Base-by-base conservation (phyloP, 768 basidiomycete species). In the Saitozyma podzolica region DNA sequence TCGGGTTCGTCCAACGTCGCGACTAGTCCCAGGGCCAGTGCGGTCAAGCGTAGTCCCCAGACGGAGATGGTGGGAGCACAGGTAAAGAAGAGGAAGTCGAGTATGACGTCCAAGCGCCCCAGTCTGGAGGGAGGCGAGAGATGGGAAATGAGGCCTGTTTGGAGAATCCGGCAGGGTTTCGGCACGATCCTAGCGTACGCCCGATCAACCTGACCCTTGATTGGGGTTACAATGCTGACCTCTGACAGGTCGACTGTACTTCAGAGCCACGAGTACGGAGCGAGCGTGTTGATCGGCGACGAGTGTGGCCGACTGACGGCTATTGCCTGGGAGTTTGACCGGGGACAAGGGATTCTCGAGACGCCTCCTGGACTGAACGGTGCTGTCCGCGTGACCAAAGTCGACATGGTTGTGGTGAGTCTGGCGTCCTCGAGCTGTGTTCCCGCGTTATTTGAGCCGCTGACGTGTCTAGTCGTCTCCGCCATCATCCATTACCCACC, bases 101-200 rank as follows among this genome's bases (percentile, higher is more conserved):
- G 65, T 56, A 65, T 64, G 49, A 64, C 53, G 40, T 58, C 49
- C 45, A 54, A 45, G 5, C 42, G 47, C 3, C 11, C 49, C 9
- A 56, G 58, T 11, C 50, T 47, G 11, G 50, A 54, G 9, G 49
- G 40, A 7, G 58, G 59, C 16, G 59, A 73, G 29, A 58, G 58
- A 47, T 68, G 65, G 67, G 67, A 69, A 40, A 56, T 72, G 54
- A 63, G 61, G 56, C 69, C 69, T 16, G 56, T 74, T 3, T 79
- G 73, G 70, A 55, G 74, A 47, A 65, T 74, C 13, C 67, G 78
- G 20, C 78, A 79, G 49, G 78, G 78, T 8, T 79, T 77, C 51
- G 78, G 78, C 0, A 74, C 73, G 11, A 58, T 77, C 8, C 55
- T 74, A 40, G 71, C 74, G 76, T 79, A 53, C 57, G 74, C 71